Evolutionary conservation across 2,329 filamentous ascomycete species (phyloP), one percentile per base, ranked within the genome.

Genomic region (Aureobasidium sp.): DNA sequence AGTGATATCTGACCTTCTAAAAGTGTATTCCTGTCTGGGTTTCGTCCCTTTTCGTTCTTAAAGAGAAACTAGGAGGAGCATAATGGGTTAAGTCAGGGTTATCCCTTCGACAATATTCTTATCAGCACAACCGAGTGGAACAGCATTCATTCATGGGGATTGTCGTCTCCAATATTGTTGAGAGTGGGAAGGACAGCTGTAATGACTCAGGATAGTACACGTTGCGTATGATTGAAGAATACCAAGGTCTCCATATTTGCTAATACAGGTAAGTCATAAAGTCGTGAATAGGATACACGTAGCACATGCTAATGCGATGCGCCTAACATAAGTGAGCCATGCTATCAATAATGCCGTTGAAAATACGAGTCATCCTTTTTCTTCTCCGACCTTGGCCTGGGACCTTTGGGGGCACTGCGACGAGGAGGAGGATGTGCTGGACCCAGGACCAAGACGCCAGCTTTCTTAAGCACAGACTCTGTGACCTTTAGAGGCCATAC

Each of bases 401-500:
- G 11, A 10, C 47, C 35, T 25, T 53, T 53, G n/a, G 49, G 33
- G 17, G 47, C 58, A 42, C 13, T 23, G 5, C 58, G 47, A 19
- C 42, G 58, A 17, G 13, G 25, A 21, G 38, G 49, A 11, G 38
- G 58, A 29, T 54, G 50, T 40, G 42, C 6, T 47, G 51, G 54
- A 3, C 60, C 60, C 9, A 58, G 11, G 6, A 62, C 25, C 47
- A 59, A n/a, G 7, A 58, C 38, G 25, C 46, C 55, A 8, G 40
- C 60, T 21, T 53, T 58, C 31, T 59, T 49, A 6, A 62, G 29
- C 37, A 46, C 31, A 10, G 37, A 43, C 47, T 62, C 60, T 29
- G 54, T 49, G 1, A 59, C 15, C 13, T 58, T 58, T 19, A 62
- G 13, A 5, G 60, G 60, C 60, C 60, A 62, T 21, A 62, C 38